Base-by-base conservation (phyloP, 345 rosid genomes). In the Pugionium cornutum region DNA sequence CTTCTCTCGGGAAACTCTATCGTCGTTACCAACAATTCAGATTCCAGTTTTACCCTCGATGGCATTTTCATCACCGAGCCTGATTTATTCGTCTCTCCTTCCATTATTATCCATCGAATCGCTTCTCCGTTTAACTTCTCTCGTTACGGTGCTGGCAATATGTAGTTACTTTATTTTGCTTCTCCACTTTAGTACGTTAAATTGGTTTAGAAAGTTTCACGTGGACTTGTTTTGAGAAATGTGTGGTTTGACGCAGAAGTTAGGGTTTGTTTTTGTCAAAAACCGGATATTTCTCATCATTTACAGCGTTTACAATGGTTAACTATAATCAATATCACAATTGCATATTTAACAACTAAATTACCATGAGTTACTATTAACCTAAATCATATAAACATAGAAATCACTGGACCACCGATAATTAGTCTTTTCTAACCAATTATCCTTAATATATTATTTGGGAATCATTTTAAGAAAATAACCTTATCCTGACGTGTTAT, bases 71-170 rank as follows among this genome's bases (percentile, higher is more conserved):
- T 70, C 35, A 46, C 69, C n/a, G 75, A 70, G 69, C 64, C 75
- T 1, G 69, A 70, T 63, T 4, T 70, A 4, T 70, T 70, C 2
- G 64, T 62, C 10, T 70, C 75, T 70, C 69, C 69, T 39, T 39
- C 44, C 1, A 26, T 70, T 7, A 49, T 62, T 55, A 70, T 70
- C 1, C 75, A 70, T 63, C 69, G 75, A 5, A 63, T 63, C 4
- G 69, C 64, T 54, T 62, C 57, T 55, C 75, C 69, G 0, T 63
- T 70, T 54, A 63, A 70, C 75, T 63, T 70, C 37, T 61, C 66
- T 51, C 57, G 57, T 46, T 70, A 70, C 1, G 63, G 68, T 62
- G 49, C 62, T 27, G 54, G 9, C 44, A 3, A 29, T 25, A 11
- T 28, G n/a, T 60, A 57, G 30, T 57, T 40, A 31, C 49, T 18